phyloP scores from a whole-genome alignment of 75 land plant genomes.

The Isoetes taiwanensis region DNA sequence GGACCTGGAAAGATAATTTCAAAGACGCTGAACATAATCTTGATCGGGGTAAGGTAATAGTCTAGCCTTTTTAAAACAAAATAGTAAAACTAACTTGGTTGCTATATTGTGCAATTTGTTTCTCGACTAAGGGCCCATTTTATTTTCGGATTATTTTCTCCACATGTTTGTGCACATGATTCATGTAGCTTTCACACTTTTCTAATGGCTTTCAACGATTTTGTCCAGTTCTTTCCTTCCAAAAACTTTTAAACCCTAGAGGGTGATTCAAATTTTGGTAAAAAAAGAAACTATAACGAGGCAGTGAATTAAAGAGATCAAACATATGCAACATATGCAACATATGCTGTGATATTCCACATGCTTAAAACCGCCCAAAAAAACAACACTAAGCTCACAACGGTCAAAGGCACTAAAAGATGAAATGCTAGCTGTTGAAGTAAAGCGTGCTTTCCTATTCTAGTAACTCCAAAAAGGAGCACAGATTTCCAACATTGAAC shows the following conservation, averaged over 20 bases:
- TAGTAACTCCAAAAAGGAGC: slow-evolving; percentile 96
- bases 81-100: no score
- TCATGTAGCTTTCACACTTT: slow-evolving; percentile 19
- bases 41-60: no score
- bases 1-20: no score
- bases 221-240: slow-evolving; percentile 49
- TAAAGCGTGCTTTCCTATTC: slow-evolving; percentile 94
- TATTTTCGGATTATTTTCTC: slow-evolving; percentile 25
- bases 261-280: slow-evolving; percentile 45
- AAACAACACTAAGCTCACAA: slow-evolving; percentile 80
- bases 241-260: slow-evolving; percentile 27
- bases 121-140: slow-evolving; percentile 47
- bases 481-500: slow-evolving; percentile 82
- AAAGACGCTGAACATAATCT: no score
- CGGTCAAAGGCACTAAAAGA: slow-evolving; percentile 56
- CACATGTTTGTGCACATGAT: no score
- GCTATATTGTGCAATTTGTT: no score
- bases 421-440: slow-evolving; percentile 70
- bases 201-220: slow-evolving; percentile 31
- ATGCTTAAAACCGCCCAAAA: slow-evolving; percentile 93
- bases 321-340: not conserved
- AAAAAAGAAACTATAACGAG: not conserved
- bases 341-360: slow-evolving; percentile 57
- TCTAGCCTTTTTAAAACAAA: no score
- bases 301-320: not conserved